phyloP scores from a whole-genome alignment of 129 eudicot genomes.

The Tanacetum coccineum region DNA sequence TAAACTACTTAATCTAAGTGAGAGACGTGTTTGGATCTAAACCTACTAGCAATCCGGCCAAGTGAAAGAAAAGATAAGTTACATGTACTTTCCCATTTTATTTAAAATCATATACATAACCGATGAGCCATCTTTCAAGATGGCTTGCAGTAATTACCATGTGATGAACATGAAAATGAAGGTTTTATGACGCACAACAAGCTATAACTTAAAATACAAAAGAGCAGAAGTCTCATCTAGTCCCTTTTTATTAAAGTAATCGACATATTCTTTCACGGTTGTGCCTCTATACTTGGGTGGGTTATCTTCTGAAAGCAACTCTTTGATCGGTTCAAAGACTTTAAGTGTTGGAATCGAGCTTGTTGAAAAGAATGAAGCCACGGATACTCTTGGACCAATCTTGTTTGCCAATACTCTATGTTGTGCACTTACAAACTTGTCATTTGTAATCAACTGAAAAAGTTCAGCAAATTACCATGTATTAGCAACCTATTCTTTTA shows the following conservation, averaged over 20 bases:
- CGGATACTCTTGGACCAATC: conserved; percentile 50
- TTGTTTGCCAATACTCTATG: conserved; percentile 51
- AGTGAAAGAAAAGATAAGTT: too few species aligned
- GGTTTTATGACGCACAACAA: too few species aligned
- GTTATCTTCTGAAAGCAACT: conserved; percentile 46
- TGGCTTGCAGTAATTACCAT: too few species aligned
- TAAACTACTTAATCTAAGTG: too few species aligned
- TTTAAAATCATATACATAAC: too few species aligned
- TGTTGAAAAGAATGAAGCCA: conserved; percentile 41
- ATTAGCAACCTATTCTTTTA: too few species aligned
- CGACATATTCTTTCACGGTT: conserved; percentile 24
- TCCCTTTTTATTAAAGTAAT: conserved; percentile 6
- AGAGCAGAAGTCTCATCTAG: conserved; percentile 37
- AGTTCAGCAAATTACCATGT: too few species aligned
- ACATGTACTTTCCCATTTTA: too few species aligned
- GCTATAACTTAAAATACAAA: conserved; percentile 31
- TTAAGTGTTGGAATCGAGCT: conserved; percentile 8
- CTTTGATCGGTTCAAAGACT: conserved; percentile 47
- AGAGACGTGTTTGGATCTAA: too few species aligned
- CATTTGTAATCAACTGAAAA: conserved; percentile 52
- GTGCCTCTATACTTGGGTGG: conserved; percentile 42
- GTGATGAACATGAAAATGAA: too few species aligned
- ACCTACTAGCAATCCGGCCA: too few species aligned
- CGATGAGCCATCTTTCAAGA: too few species aligned
- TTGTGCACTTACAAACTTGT: conserved; percentile 45